These are phyloP conservation scores for Lactarius vividus DNA, from an alignment of 768 basidiomycete genomes.

Conservation along the genomic window DNA sequence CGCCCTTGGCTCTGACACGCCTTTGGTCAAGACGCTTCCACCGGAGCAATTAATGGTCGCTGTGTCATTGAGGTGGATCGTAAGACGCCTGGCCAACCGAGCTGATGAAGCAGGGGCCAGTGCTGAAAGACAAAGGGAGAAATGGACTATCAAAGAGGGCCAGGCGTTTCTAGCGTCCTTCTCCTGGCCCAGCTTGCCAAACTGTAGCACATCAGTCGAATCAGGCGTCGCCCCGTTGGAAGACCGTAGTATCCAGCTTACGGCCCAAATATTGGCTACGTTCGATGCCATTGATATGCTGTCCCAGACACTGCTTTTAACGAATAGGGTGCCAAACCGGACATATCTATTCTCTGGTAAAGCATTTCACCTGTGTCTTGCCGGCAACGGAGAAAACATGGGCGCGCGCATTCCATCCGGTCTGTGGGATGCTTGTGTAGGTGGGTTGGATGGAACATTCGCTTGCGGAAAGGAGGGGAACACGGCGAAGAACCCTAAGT, in stretches of 20 bases:
- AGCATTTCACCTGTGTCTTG: constrained; percentile 54
- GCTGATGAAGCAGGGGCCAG: constrained; percentile 47
- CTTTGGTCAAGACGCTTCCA: constrained; percentile 46
- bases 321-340: constrained; percentile 44
- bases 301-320: constrained; percentile 58
- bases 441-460: constrained; percentile 21
- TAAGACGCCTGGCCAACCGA: constrained; percentile 48
- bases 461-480: constrained; percentile 13
- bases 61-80: constrained; percentile 63
- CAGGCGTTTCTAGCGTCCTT: constrained; percentile 57
- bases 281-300: constrained; percentile 60
- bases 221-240: constrained; percentile 39
- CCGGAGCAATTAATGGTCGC: constrained; percentile 47
- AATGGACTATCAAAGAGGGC: constrained; percentile 67
- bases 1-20: constrained; percentile 52
- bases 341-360: constrained; percentile 56
- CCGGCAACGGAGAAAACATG: constrained; percentile 30
- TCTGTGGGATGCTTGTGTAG: constrained; percentile 28
- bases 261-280: constrained; percentile 59
- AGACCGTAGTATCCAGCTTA: constrained; percentile 65
- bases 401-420: constrained; percentile 20
- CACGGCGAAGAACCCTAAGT: constrained; percentile 30
- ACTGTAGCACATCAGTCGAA: constrained; percentile 16
- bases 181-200: constrained; percentile 21
- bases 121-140: constrained; percentile 61